Evolutionary conservation across 305 asterid species (phyloP), one percentile per base, ranked within the genome.

Genomic region (Striga hermonthica): DNA sequence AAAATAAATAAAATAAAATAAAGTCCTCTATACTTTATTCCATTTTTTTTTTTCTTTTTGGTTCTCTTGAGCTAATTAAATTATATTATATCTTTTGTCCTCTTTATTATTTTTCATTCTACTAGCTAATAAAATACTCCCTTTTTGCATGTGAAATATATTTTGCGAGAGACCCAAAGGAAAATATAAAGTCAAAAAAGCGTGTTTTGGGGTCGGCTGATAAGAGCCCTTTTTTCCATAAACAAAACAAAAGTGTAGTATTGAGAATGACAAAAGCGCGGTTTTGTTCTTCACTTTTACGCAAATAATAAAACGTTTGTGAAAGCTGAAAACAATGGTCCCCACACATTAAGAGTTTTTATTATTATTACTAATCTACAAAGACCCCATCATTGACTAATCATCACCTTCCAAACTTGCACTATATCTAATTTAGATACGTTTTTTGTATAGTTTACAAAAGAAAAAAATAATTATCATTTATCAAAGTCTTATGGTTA

Each of bases 221-320:
- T 67, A 85, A 83, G 82, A 84, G 70, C 67, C 56, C 14, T 62
- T 54, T 77, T 75, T 22, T 2, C 31, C 31, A 72, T 75, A 83
- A 83, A 81, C 71, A 73, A 85, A 22, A 71, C 78, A 72, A 85
- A 84, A 84, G 84, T 70, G 57, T 7, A 38, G 58, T 62, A 81
- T 87, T 75, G 90, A 80, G 72, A 80, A 66, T 74, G 76, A 80
- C 82, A 80, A 86, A 90, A 86, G 96, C 78, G 47, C 16, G 5
- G 57, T 62, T 63, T 58, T 68, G 79, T 75, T 80, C 60, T 45
- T 40, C 35, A 64, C 82, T 79, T 75, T 79, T 62, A 41, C 55
- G 60, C 74, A 3, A 45, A 66, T 38, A 62, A n/a, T n/a, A n/a
- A n/a, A 60, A 43, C 53, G 34, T 62, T 65, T 71, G 74, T 76